Base-by-base conservation (phyloP, 2,329 filamentous ascomycete species). In the Diaporthe citrichinensis region DNA sequence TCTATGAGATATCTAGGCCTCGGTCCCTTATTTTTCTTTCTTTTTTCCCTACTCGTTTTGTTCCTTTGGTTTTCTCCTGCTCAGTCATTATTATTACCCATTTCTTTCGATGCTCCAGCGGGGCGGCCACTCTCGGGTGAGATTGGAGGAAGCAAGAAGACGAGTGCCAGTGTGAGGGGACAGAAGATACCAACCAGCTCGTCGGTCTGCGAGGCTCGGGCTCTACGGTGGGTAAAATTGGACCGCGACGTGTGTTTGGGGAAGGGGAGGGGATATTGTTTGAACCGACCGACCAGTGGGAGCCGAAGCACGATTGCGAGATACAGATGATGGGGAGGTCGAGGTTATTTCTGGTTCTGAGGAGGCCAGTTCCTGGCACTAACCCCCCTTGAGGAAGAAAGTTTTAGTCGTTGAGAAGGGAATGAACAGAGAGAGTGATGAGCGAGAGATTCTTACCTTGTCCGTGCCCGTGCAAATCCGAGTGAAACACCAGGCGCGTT, bases 1-100 rank as follows among this genome's bases (percentile, higher is more conserved):
- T 72, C 61, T 75, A 51, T 67, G 59, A 69, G 74, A 73, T 73
- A 68, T 72, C 69, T 75, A 61, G 74, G 69, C 39, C 25, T 51
- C 58, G 59, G 62, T 67, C 58, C 72, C 61, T 49, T 41, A 71
- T 62, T 67, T 28, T 69, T 59, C 17, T 51, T 25, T 25, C 9
- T 67, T 71, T 44, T 61, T 71, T 67, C 20, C 59, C 34, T 75
- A 53, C 36, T 39, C 28, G 67, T n/a, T 71, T 55, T 71, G 1
- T 44, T 58, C 17, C 51, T 71, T 68, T 31, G 36, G 36, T 44
- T 44, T 61, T 59, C 44, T 68, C 28, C 51, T 69, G 49, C 65
- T 41, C 49, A 69, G 34, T 69, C 49, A n/a, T 73, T 65, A 55
- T 65, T 62, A 73, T 57, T 73, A 65, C 58, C 71, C 71, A 73